phyloP scores from a whole-genome alignment of 139 green algal species.

The Coelastrella sp. region DNA sequence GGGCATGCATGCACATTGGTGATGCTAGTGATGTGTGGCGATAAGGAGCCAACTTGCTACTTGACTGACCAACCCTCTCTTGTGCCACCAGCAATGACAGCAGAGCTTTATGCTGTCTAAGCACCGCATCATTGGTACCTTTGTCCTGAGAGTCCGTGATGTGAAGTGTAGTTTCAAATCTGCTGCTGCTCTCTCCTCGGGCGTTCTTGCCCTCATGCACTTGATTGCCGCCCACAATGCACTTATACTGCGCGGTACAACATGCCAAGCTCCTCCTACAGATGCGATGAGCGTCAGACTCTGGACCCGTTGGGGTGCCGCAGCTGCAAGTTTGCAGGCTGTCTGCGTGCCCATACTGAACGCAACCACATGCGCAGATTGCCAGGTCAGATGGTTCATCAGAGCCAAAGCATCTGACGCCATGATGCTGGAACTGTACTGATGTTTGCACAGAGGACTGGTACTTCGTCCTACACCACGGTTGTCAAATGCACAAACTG shows the following conservation, averaged over 20 bases:
- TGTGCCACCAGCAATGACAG: too few species aligned
- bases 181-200: neutral
- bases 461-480: neutral
- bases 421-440: constrained; percentile 4
- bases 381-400: neutral
- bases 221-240: neutral
- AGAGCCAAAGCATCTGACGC: neutral
- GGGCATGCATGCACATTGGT: too few species aligned
- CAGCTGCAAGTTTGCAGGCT: neutral
- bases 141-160: neutral
- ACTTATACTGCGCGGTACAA: neutral
- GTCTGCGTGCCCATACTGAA: constrained; percentile 13
- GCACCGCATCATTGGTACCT: neutral
- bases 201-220: neutral
- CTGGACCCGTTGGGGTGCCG: neutral
- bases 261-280: neutral
- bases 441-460: neutral
- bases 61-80: too few species aligned
- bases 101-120: too few species aligned
- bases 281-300: neutral
- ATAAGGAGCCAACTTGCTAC: too few species aligned
- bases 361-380: neutral
- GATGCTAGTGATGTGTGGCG: too few species aligned
- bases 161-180: constrained; percentile 21
- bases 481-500: constrained; percentile 1